These are phyloP conservation scores for Lyophyllum decastes DNA, from an alignment of 768 basidiomycete species.

Conservation along the genomic window DNA sequence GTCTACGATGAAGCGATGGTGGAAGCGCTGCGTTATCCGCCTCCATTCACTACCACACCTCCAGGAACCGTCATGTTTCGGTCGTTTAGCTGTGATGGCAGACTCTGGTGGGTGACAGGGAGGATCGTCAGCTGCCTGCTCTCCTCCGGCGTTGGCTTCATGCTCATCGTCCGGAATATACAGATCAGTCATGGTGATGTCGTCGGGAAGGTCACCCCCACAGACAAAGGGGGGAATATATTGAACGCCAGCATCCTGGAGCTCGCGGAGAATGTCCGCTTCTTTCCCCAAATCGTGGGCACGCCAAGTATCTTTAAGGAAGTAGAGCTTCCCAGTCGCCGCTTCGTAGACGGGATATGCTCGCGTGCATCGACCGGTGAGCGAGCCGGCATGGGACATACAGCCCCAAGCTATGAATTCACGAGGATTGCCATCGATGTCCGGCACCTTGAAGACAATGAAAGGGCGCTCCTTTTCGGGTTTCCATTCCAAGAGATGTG, in stretches of 20 bases:
- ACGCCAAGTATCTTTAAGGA: slow-evolving; percentile 31
- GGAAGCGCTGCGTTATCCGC: slow-evolving; percentile 12
- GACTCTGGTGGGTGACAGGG: no score
- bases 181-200: slow-evolving; percentile 16
- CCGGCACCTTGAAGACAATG: slow-evolving; percentile 10
- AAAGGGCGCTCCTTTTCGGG: not conserved
- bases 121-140: not conserved
- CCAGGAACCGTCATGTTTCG: slow-evolving; percentile 10
- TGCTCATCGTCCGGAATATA: not conserved
- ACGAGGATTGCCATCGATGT: not conserved
- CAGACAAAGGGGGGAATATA: slow-evolving; percentile 26
- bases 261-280: slow-evolving; percentile 16
- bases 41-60: slow-evolving; percentile 4
- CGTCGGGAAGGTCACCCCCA: slow-evolving; percentile 28
- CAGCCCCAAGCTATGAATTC: slow-evolving; percentile 18
- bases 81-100: no score
- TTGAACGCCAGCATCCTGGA: slow-evolving; percentile 12
- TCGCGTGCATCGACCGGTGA: slow-evolving; percentile 20
- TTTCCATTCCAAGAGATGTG: slow-evolving; percentile 3
- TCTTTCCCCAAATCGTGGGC: slow-evolving; percentile 13
- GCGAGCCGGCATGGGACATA: slow-evolving; percentile 8
- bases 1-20: slow-evolving; percentile 22
- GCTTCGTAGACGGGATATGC: slow-evolving; percentile 17
- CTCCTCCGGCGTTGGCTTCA: not conserved
- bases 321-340: slow-evolving; percentile 10